Base-by-base conservation (phyloP, 352 stramenopile genomes). In the Detonula confervacea region DNA sequence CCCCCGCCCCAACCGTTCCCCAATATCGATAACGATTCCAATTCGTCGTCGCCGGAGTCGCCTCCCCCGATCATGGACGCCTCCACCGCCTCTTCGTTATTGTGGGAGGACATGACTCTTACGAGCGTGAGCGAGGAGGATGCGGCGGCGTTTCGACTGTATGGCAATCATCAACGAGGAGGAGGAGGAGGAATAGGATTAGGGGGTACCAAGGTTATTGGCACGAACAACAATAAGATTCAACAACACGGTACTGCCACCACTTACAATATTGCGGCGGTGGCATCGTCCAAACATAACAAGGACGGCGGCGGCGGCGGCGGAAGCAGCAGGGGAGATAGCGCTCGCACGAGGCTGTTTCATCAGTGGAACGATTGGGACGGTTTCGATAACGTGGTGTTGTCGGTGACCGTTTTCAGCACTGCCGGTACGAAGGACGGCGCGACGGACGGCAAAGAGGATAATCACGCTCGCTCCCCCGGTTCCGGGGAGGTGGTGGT, bases 21-120 rank as follows among this genome's bases (percentile, higher is more conserved):
- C 22, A 65, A 47, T 16, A 54, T 42, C 16, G 33, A 67, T 12
- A 55, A 42, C n/a, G 39, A 55, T 22, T 8, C 12, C 0, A 54
- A 39, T 18, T 16, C 57, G 35, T 37, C 54, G 1, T 25, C 20
- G 18, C 39, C 63, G n/a, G 20, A 61, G 59, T 47, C 64, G 20
- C 30, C 37, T 20, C n/a, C 52, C 1, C 46, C 64, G 29, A 74
- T 57, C 22, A 67, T 49, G 1, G 78, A 86, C 65, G 67, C 78
- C 39, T 86, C 78, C 55, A 79, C 61, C 25, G 78, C 78, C 46
- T 86, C 78, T 11, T 86, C 78, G 6, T 46, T 86, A n/a, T 47
- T 86, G 25, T 86, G 78, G 78, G 78, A 86, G 64, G 78, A 86
- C 35, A 73, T 73, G 51, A 86, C 78, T 16, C 51, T 86, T 29